These are phyloP conservation scores for Drechslerella coelobrocha DNA, from an alignment of 2,329 filamentous ascomycete species.

Conservation along the genomic window DNA sequence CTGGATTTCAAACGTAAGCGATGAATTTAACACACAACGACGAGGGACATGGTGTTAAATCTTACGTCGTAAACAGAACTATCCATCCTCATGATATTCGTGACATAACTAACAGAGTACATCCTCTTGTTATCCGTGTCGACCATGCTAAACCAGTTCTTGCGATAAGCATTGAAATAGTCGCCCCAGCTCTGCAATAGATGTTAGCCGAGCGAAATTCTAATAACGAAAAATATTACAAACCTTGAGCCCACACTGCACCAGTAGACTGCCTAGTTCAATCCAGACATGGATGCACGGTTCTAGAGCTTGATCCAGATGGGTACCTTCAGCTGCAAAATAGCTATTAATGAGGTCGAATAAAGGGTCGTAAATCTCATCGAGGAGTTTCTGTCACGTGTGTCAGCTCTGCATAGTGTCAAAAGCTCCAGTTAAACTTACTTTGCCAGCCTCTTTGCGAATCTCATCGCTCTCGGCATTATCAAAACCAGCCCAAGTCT, in stretches of 20 bases:
- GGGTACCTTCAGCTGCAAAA: constrained; percentile 25
- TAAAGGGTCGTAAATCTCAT: constrained; percentile 54
- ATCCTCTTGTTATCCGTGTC: constrained; percentile 62
- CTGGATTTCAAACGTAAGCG: neutral
- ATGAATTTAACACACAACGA: neutral
- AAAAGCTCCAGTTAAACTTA: constrained; percentile 20
- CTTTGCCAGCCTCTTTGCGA: constrained; percentile 52
- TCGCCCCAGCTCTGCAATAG: constrained; percentile 61
- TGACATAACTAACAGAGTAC: constrained; percentile 61
- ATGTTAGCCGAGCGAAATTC: neutral
- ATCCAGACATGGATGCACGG: constrained; percentile 61
- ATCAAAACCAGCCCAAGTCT: constrained; percentile 65
- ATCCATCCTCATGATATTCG: constrained; percentile 58
- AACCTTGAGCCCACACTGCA: constrained; percentile 60
- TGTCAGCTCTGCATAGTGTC: neutral
- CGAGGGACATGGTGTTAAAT: too few relatives aligned
- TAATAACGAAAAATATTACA: constrained; percentile 1
- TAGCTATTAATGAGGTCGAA: constrained; percentile 46
- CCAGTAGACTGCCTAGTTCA: constrained; percentile 61
- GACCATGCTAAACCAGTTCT: constrained; percentile 61
- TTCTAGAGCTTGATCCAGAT: constrained; percentile 28
- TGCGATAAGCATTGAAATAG: constrained; percentile 65
- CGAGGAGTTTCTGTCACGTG: constrained; percentile 50
- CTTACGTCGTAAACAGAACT: constrained; percentile 45
- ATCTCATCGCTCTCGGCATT: constrained; percentile 36